Conservation (phyloP, 805 yeast genomes). For the Yamadazyma philogaea region DNA sequence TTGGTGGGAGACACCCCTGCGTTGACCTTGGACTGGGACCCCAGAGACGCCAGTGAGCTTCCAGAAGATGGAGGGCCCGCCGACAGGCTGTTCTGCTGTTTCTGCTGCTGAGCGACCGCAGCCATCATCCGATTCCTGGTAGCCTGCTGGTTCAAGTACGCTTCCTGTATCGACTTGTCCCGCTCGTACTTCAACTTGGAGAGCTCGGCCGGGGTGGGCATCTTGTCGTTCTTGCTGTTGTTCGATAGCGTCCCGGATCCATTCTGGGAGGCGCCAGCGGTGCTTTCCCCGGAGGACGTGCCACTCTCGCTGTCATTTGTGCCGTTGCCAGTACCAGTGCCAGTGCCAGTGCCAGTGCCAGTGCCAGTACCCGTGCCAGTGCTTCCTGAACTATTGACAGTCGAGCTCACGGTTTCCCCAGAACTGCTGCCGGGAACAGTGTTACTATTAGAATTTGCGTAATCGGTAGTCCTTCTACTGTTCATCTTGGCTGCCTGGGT, state of each 20-base stretch:
- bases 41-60: background rate
- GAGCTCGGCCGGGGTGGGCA: constrained; percentile 75
- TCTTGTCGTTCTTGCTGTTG: constrained; percentile 37
- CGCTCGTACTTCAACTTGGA: constrained; percentile 80
- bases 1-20: constrained; percentile 9
- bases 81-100: constrained; percentile 12
- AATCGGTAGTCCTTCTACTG: constrained; percentile 19
- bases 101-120: constrained; percentile 38
- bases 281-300: constrained; percentile 15
- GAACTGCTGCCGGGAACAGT: background rate
- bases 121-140: constrained; percentile 41
- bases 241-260: background rate
- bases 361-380: background rate
- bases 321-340: constrained; percentile 1
- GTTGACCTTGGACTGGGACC: constrained; percentile 3
- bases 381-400: background rate
- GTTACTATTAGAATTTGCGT: background rate
- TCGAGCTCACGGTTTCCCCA: too few relatives aligned
- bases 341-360: background rate
- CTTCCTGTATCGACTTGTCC: constrained; percentile 81
- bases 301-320: constrained; percentile 4
- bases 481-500: constrained; percentile 42
- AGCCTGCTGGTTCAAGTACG: constrained; percentile 49
- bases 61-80: background rate
- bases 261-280: background rate